Evolutionary conservation across 345 rosid species (phyloP).

Genomic region (Eucalyptus pauciflora): DNA sequence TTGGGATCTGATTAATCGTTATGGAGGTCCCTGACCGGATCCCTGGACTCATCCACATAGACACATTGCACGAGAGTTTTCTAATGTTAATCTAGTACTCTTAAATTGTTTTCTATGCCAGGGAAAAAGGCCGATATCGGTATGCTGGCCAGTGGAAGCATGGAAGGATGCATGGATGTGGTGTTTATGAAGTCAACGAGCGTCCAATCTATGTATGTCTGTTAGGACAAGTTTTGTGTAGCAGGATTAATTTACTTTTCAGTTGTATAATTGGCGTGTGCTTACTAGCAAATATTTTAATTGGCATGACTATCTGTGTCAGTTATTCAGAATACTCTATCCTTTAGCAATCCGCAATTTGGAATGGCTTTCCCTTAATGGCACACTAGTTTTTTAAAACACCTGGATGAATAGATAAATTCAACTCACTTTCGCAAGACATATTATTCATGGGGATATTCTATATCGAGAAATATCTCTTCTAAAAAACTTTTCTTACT

Average conservation of each 20-base stretch:
- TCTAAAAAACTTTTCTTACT: neutral
- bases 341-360: neutral
- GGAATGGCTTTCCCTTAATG: neutral
- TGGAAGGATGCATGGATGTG: constrained; percentile 93
- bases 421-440: neutral
- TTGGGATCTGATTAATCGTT: neutral
- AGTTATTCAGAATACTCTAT: neutral
- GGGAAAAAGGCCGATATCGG: constrained; percentile 91
- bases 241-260: neutral
- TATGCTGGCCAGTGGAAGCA: constrained; percentile 98
- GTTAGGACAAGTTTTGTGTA: neutral
- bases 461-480: neutral
- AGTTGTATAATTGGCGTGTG: neutral
- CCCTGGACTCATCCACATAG: neutral
- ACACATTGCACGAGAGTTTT: neutral
- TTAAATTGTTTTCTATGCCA: constrained; percentile 3
- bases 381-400: neutral
- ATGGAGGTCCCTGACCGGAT: neutral
- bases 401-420: neutral
- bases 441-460: neutral
- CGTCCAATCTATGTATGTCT: constrained; percentile 45
- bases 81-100: neutral
- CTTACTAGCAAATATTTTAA: neutral
- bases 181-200: constrained; percentile 81
- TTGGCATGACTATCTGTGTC: neutral